Evolutionary conservation across 208 protist species (phyloP), one percentile per base, ranked within the genome.

Genomic region (Leptomonas seymouri): DNA sequence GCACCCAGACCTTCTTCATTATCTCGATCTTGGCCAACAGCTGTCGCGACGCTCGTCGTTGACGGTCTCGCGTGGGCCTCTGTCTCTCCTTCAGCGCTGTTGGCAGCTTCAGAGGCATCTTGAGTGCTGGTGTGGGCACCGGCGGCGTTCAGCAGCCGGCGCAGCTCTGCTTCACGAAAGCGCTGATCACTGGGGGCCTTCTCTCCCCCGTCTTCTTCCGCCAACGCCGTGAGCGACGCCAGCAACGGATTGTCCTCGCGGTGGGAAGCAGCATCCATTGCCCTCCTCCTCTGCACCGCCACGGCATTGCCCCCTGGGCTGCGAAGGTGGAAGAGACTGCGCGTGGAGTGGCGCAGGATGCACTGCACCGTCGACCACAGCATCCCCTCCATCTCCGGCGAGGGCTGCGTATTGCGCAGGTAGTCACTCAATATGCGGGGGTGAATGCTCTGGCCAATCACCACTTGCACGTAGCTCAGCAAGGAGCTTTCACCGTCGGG

Each of bases 381-480:
- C 39, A 62, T 45, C 39, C 14, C 44, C 58, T 71, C 71, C 49
- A 77, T 42, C 28, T n/a, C 39, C 28, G 56, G 27, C 18, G 71
- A 71, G 2, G 71, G 64, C 48, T 62, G 64, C 25, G 64, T 64
- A 51, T 23, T 67, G 50, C 71, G 71, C 25, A 77, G 49, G 71
- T 77, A 77, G n/a, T 77, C 71, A 34, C 57, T 60, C 3, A 77
- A 55, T 28, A 77, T 60, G 48, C 71, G 71, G 8, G 71, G 44
- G 49, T 77, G 64, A 41, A 77, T n/a, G 23, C 49, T 55, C 18
- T 67, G 42, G 1, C 64, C 71, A 11, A 77, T 55, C 3, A 67
- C 54, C 5, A 54, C 71, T 58, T 77, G 71, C 48, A 71, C 50
- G 44, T 77, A 77, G 64, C 71, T 71, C 30, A 77, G 36, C 41